These are phyloP conservation scores for Colletotrichum sp. DNA, from an alignment of 2,329 filamentous ascomycete genomes.

Conservation along the genomic window DNA sequence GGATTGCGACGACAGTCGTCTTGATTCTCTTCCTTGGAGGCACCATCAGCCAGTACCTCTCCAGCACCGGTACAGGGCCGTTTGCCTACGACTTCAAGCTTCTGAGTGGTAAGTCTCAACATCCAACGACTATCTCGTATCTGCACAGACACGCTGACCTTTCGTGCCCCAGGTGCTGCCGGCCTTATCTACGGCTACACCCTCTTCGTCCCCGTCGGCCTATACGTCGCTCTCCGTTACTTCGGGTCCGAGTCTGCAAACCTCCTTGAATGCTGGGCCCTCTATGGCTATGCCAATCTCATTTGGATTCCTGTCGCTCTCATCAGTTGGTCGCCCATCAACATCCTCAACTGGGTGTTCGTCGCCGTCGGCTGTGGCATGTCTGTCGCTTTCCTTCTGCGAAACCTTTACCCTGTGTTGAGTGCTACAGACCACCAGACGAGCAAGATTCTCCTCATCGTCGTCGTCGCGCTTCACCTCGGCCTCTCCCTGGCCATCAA, in stretches of 20 bases:
- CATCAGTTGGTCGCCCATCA: conserved; percentile 87
- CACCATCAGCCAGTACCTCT: conserved; percentile 91
- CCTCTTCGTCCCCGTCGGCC: conserved; percentile 78
- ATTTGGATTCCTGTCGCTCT: conserved; percentile 96
- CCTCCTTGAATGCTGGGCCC: conserved; percentile 90
- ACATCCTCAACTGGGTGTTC: conserved; percentile 91
- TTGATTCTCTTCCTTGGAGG: conserved; percentile 95
- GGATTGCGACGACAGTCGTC: conserved; percentile 98
- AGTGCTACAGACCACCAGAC: conserved; percentile 92
- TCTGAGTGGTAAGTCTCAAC: conserved; percentile 69
- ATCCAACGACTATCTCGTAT: background rate
- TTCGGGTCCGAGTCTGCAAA: conserved; percentile 95
- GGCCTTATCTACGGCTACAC: conserved; percentile 97
- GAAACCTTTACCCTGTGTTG: conserved; percentile 90
- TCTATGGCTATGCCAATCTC: conserved; percentile 96
- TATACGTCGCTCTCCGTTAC: conserved; percentile 92
- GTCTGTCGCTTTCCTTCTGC: conserved; percentile 82
- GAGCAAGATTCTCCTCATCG: conserved; percentile 83
- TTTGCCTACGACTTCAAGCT: conserved; percentile 94
- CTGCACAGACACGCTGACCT: background rate
- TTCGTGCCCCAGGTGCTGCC: conserved; percentile 68
- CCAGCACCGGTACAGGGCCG: conserved; percentile 68
- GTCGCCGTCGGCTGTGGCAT: conserved; percentile 85
- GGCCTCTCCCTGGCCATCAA: conserved; percentile 95
- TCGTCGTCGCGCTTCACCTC: conserved; percentile 85